Conservation (phyloP, 352 stramenopile species). For the Phytophthora hibernalis region DNA sequence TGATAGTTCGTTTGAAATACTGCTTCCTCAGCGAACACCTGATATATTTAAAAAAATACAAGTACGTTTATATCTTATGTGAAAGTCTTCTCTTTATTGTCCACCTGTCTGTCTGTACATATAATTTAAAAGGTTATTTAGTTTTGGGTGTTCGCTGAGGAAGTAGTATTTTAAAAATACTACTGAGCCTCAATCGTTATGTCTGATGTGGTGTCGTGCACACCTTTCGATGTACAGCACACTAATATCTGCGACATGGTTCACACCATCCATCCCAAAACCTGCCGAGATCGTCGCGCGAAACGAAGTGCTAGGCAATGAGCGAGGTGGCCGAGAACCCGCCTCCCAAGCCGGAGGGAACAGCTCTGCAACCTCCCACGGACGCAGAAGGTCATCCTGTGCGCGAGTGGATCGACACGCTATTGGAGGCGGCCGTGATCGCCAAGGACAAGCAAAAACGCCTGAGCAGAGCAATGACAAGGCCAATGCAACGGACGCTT, state of each 20-base stretch:
- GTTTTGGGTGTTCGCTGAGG: too few relatives aligned
- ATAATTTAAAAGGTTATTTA: too few relatives aligned
- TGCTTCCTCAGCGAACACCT: too few relatives aligned
- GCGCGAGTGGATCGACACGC: constrained; percentile 81
- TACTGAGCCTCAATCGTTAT: too few relatives aligned
- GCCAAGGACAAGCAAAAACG: constrained; percentile 63
- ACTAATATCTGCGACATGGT: constrained; percentile 29
- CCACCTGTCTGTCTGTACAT: too few relatives aligned
- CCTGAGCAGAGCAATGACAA: constrained; percentile 12
- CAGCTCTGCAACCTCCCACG: constrained; percentile 17
- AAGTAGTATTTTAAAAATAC: too few relatives aligned
- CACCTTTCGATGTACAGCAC: constrained; percentile 5
- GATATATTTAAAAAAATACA: too few relatives aligned
- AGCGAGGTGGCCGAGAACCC: constrained; percentile 32
- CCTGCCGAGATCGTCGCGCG: constrained; percentile 5
- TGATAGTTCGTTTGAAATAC: too few relatives aligned
- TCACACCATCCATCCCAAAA: constrained; percentile 6
- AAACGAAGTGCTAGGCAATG: constrained; percentile 23
- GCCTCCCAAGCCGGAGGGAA: constrained; percentile 10
- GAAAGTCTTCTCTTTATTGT: too few relatives aligned
- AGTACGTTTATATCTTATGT: too few relatives aligned
- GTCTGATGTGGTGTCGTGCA: too few relatives aligned
- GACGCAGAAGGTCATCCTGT: constrained; percentile 45
- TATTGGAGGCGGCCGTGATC: constrained; percentile 79
- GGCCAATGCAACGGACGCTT: constrained; percentile 7